phyloP scores from a whole-genome alignment of 2,329 filamentous ascomycete genomes.

The Trichoderma polysporum region DNA sequence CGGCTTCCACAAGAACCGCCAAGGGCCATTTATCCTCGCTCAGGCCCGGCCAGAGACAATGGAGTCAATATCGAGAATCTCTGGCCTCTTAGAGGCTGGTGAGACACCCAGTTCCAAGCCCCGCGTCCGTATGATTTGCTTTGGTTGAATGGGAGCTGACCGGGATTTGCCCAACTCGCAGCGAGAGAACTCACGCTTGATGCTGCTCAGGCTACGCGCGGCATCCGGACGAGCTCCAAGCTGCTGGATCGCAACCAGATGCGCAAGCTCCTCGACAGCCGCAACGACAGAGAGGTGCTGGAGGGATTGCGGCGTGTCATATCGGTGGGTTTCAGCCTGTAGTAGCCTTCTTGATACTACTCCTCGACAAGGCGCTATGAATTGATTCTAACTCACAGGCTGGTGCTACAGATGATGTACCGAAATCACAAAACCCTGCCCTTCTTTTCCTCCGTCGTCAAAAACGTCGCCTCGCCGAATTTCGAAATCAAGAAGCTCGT shows the following conservation, averaged over 20 bases:
- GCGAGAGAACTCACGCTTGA: conserved; percentile 97
- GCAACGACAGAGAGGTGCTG: conserved; percentile 87
- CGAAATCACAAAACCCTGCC: conserved; percentile 80
- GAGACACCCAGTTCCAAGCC: conserved; percentile 30
- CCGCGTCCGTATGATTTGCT: conserved; percentile 4
- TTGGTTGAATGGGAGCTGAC: not conserved
- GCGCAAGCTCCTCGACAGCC: conserved; percentile 91
- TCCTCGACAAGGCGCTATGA: no score
- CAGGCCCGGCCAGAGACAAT: conserved; percentile 49
- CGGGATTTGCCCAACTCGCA: conserved; percentile 38
- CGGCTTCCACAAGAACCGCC: conserved; percentile 16
- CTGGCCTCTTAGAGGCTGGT: conserved; percentile 93
- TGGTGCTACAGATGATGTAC: conserved; percentile 79
- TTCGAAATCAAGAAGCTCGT: conserved; percentile 97
- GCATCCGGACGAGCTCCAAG: conserved; percentile 59
- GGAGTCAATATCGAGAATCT: conserved; percentile 96
- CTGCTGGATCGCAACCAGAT: conserved; percentile 78
- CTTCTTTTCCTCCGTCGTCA: conserved; percentile 97
- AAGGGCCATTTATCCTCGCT: conserved; percentile 5
- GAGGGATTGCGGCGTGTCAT: conserved; percentile 89
- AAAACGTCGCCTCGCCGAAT: conserved; percentile 93
- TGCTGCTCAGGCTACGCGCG: conserved; percentile 84
- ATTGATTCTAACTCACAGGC: not conserved
- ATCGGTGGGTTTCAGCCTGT: conserved; percentile 57
- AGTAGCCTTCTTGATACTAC: not conserved